phyloP scores from a whole-genome alignment of 805 yeast genomes.

The Cyberlindnera veronae region DNA sequence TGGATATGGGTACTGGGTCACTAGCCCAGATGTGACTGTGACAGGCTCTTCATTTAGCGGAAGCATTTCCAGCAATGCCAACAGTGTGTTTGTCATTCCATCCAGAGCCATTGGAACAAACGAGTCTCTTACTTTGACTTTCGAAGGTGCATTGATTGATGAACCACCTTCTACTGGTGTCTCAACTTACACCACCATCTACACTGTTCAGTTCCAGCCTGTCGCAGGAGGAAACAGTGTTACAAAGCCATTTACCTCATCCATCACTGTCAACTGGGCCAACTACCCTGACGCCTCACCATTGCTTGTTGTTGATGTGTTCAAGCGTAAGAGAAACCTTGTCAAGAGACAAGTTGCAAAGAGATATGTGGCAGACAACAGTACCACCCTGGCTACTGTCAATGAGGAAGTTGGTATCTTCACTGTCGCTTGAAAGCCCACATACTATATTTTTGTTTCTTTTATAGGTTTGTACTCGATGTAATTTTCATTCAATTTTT shows the following conservation, averaged over 20 bases:
- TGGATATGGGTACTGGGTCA: constrained; percentile 7
- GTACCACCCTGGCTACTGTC: not conserved
- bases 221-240: constrained; percentile 2
- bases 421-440: not conserved
- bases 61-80: not conserved
- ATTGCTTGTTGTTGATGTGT: not conserved
- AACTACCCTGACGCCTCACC: constrained; percentile 3
- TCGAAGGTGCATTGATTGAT: constrained; percentile 4
- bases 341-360: not conserved
- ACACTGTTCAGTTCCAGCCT: constrained; percentile 3
- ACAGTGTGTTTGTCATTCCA: constrained; percentile 2
- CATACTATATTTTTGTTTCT: too few species aligned
- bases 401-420: not conserved
- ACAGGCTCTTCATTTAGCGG: constrained; percentile 1
- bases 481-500: not conserved
- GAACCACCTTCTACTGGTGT: constrained; percentile 3
- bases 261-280: constrained; percentile 4
- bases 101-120: not conserved
- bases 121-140: constrained; percentile 1
- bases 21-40: not conserved
- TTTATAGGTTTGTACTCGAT: too few species aligned
- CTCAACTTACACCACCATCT: constrained; percentile 3
- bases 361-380: too few species aligned
- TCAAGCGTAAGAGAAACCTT: not conserved
- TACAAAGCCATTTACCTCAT: not conserved